phyloP scores from a whole-genome alignment of 805 yeast genomes.

The Myxozyma udenii region DNA sequence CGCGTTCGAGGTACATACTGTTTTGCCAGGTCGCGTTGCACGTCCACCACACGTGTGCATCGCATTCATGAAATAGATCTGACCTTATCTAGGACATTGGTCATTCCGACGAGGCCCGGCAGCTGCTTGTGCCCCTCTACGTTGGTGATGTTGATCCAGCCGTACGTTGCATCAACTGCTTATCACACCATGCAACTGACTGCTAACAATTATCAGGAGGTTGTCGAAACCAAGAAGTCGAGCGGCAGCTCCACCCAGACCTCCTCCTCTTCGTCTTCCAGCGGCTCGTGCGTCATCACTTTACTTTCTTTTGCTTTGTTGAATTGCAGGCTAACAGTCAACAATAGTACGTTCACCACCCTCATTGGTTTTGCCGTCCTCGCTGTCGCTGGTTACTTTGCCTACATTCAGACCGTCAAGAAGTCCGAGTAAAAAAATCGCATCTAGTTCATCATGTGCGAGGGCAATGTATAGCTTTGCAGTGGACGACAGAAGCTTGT shows the following conservation, averaged over 20 bases:
- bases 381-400: conserved; percentile 16
- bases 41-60: too few species aligned
- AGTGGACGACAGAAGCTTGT: too few species aligned
- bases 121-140: conserved; percentile 60
- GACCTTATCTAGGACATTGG: conserved; percentile 69
- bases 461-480: too few species aligned
- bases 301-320: too few species aligned
- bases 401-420: conserved; percentile 16
- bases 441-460: not conserved
- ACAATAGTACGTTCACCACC: conserved; percentile 8
- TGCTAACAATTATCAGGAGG: conserved; percentile 4
- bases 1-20: conserved; percentile 52
- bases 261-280: not conserved
- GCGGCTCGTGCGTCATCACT: conserved; percentile 10
- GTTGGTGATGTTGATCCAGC: conserved; percentile 74
- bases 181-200: not conserved
- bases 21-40: not conserved
- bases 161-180: conserved; percentile 26
- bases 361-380: conserved; percentile 8
- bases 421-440: not conserved
- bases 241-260: not conserved
- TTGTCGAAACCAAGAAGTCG: not conserved
- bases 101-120: conserved; percentile 94
- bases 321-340: too few species aligned
- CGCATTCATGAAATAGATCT: not conserved